A percentile compares a stretch with the other conserved stretches of the same genome.
Conservation (phyloP, 768 basidiomycete species). For the Amanita jacksonii region DNA sequence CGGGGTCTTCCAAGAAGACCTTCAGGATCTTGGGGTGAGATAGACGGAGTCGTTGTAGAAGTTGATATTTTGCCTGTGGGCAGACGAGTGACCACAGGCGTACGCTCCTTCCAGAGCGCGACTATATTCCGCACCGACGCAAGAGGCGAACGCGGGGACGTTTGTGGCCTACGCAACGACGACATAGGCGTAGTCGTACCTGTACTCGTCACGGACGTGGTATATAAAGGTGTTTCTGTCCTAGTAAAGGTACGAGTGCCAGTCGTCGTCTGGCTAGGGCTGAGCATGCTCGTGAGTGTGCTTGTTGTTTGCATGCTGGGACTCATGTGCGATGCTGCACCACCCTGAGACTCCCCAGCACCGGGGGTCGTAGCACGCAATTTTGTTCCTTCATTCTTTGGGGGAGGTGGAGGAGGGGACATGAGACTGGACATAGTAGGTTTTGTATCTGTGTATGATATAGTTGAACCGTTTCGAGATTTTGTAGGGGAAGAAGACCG, state of each 20-base stretch:
- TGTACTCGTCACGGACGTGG: conserved; percentile 23
- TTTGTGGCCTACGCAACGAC: conserved; percentile 51
- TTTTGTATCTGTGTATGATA: conserved; percentile 25
- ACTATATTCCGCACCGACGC: conserved; percentile 73
- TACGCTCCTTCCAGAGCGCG: conserved; percentile 72
- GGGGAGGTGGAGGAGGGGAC: conserved; percentile 12
- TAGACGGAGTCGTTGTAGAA: conserved; percentile 28
- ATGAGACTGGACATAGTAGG: conserved; percentile 16
- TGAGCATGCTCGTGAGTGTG: conserved; percentile 30
- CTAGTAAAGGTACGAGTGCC: conserved; percentile 23
- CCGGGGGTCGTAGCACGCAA: conserved; percentile 8
- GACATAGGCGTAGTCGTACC: conserved; percentile 38
- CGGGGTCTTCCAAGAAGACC: conserved; percentile 45
- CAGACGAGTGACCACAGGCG: conserved; percentile 36
- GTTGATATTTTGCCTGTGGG: conserved; percentile 25
- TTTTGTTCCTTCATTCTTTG: conserved; percentile 7
- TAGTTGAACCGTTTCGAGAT: conserved; percentile 23
- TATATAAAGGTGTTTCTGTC: conserved; percentile 25
- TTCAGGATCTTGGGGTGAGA: conserved; percentile 30
- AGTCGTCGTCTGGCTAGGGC: conserved; percentile 21
- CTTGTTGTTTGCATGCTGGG: conserved; percentile 26
- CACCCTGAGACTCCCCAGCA: conserved; percentile 14
- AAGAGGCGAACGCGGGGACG: conserved; percentile 61
- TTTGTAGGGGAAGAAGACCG: conserved; percentile 40
- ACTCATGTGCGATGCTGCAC: conserved; percentile 18